Evolutionary conservation across 2,329 filamentous ascomycete species (phyloP), one percentile per base, ranked within the genome.

Genomic region (Clonostachys rhizophaga): DNA sequence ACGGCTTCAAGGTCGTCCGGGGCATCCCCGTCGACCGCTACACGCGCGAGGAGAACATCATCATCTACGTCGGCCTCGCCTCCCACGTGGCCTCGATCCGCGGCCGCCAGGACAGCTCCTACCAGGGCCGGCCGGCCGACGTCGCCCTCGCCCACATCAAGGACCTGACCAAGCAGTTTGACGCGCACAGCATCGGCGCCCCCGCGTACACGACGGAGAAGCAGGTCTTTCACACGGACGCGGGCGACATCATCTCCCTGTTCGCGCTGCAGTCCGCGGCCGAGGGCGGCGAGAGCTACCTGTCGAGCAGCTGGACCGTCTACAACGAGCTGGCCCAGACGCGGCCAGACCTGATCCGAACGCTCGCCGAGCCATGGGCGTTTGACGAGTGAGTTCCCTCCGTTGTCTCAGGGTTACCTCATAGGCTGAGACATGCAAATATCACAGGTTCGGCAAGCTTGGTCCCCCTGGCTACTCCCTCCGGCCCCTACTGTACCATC

Each of bases 201-300:
- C 79, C 79, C 0, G 77, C 79, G 1, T 83, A 81, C 58, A 83
- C 79, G 0, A 68, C 75, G 0, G 79, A 84, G 47, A 82, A 81
- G 56, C 81, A 81, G 57, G 74, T 77, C 6, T 84, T 84, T 54
- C 83, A 85, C 58, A 85, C 78, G 1, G 81, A 85, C 54, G 57
- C 59, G 0, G 74, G 81, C 9, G 82, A 86, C 53, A 68, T 85
- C 3, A 70, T 86, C 17, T 75, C 77, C 3, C 64, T 86, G 7
- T 76, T 81, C 43, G 75, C 74, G 1, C 69, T 84, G 16, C 71
- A 72, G 10, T 75, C 80, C 1, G 72, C 71, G 0, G 64, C 66
- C 3, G 60, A 63, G 36, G 83, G 83, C 1, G 82, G 83, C 2
- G 66, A 76, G 49, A 84, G 79, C 54, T 75, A 75, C 49, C 60